These are phyloP conservation scores for Ganoderma lingzhi DNA, from an alignment of 1,284 basidiomycete species.

Conservation along the genomic window DNA sequence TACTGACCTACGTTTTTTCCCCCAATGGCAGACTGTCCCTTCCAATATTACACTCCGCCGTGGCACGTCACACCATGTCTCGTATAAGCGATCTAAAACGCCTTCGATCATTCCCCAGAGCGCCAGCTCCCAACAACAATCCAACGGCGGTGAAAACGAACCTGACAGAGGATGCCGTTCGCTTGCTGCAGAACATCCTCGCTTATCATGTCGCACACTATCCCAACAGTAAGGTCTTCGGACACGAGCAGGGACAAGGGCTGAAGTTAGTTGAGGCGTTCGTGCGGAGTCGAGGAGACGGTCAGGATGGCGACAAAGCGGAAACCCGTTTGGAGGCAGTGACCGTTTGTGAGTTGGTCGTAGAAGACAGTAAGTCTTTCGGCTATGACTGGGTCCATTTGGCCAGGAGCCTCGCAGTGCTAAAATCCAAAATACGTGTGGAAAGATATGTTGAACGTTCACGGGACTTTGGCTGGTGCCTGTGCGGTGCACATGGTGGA, in stretches of 20 bases:
- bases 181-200: constrained; percentile 37
- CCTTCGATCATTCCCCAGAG: constrained; percentile 30
- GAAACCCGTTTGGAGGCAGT: constrained; percentile 30
- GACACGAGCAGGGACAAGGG: constrained; percentile 28
- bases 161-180: constrained; percentile 33
- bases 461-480: constrained; percentile 36
- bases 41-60: not conserved
- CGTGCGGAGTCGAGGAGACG: constrained; percentile 23
- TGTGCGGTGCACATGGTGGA: constrained; percentile 38
- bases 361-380: constrained; percentile 35
- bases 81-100: not conserved
- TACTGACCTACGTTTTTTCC: not conserved
- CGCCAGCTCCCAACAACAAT: constrained; percentile 39
- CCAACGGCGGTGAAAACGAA: constrained; percentile 36
- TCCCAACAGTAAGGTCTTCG: constrained; percentile 37
- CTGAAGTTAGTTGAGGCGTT: constrained; percentile 36
- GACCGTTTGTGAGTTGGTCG: constrained; percentile 38
- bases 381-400: not conserved
- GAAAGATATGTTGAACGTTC: constrained; percentile 42
- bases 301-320: constrained; percentile 9
- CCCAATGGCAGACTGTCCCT: not conserved
- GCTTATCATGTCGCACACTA: constrained; percentile 37
- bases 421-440: not conserved
- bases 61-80: not conserved
- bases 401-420: not conserved